Percentiles rank a stretch among this genome's conserved stretches.
Conservation (phyloP, 164 flowering plant genomes). For the Saururus chinensis region DNA sequence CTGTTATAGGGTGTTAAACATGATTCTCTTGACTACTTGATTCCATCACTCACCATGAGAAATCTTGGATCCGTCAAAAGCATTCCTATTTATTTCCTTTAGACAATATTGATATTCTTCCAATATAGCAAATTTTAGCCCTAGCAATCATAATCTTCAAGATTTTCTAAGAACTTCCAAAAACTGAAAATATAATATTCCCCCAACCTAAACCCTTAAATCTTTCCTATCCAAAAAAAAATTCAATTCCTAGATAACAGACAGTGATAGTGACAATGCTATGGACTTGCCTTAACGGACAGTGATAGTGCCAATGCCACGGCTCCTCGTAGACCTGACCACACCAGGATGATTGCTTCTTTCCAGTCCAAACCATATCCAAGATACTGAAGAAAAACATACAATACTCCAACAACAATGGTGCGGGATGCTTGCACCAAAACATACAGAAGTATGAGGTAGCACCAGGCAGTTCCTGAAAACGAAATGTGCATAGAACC, state of each 20-base stretch:
- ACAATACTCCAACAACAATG: slow-evolving; percentile 61
- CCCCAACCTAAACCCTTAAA: background rate
- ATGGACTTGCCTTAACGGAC: slow-evolving; percentile 66
- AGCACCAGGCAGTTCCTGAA: slow-evolving; percentile 76
- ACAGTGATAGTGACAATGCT: no score
- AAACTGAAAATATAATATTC: no score
- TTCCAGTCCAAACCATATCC: slow-evolving; percentile 96
- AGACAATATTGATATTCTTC: no score
- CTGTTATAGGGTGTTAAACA: no score
- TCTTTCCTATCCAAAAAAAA: background rate
- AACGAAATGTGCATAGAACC: background rate
- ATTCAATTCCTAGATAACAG: background rate
- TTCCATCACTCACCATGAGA: no score
- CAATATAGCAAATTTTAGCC: no score
- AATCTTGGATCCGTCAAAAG: no score
- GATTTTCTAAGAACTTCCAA: no score
- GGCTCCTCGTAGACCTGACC: slow-evolving; percentile 96
- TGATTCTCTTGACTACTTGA: no score
- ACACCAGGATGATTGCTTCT: slow-evolving; percentile 73
- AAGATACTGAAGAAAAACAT: slow-evolving; percentile 55
- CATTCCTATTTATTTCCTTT: no score
- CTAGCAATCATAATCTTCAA: no score
- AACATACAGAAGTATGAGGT: slow-evolving; percentile 67
- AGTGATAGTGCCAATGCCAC: slow-evolving; percentile 84
- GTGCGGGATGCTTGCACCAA: slow-evolving; percentile 63